phyloP scores from a whole-genome alignment of 495 filamentous ascomycete genomes.

The Gamarada debralockiae region DNA sequence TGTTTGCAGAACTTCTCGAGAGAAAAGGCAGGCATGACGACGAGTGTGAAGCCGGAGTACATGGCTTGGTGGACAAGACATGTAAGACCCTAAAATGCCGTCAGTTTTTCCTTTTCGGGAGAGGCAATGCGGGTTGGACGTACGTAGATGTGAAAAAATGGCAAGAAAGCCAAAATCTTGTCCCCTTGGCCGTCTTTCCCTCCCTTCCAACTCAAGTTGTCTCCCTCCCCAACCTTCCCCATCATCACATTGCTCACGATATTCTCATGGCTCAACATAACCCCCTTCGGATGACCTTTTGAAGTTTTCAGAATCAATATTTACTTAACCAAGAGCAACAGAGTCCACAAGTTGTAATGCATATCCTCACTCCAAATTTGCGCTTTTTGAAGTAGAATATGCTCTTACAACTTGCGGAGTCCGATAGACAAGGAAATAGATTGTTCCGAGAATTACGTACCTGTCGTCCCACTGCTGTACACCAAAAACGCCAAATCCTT shows the following conservation, averaged over 20 bases:
- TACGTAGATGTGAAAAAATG: conserved; percentile 91
- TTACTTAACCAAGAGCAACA: conserved; percentile 61
- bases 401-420: no score
- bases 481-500: conserved; percentile 66
- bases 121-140: not conserved
- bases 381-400: no score
- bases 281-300: conserved; percentile 87
- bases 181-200: conserved; percentile 63
- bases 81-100: conserved; percentile 54
- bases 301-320: no score
- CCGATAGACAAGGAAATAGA: not conserved
- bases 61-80: conserved; percentile 60
- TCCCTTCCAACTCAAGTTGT: conserved; percentile 55
- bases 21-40: conserved; percentile 85
- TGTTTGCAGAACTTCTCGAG: conserved; percentile 71
- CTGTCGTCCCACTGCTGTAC: conserved; percentile 85
- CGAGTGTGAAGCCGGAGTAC: conserved; percentile 60
- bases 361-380: no score
- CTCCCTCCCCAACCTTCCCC: conserved; percentile 52
- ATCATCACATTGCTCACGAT: conserved; percentile 65
- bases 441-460: not conserved
- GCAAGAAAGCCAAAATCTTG: conserved; percentile 71
- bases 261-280: conserved; percentile 83
- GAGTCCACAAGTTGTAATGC: no score
- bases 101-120: not conserved